A percentile compares a stretch with the other conserved stretches of the same genome.
Conservation (phyloP, 805 yeast species). For the Starmera quercuum region DNA sequence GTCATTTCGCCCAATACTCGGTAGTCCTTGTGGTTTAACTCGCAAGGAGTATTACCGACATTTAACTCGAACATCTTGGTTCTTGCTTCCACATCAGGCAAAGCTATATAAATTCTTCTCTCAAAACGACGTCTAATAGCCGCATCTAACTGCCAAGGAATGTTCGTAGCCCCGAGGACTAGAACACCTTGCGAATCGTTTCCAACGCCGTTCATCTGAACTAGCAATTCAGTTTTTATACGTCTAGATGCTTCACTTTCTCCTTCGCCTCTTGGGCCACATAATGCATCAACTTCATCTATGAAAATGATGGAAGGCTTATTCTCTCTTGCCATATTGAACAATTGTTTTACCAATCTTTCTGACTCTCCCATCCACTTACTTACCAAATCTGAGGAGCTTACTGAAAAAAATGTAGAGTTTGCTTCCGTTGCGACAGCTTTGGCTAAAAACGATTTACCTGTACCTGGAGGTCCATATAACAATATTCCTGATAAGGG, state of each 20-base stretch:
- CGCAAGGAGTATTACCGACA: conserved; percentile 85
- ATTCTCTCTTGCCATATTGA: conserved; percentile 92
- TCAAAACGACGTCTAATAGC: conserved; percentile 97
- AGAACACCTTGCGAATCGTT: conserved; percentile 88
- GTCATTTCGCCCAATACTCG: conserved; percentile 84
- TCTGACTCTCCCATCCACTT: conserved; percentile 99
- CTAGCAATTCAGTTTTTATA: conserved; percentile 90
- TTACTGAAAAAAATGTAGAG: conserved; percentile 91
- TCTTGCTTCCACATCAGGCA: conserved; percentile 92
- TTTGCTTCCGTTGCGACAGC: conserved; percentile 99
- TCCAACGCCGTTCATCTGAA: conserved; percentile 99
- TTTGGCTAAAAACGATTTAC: conserved; percentile 93
- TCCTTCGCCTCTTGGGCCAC: conserved; percentile 98
- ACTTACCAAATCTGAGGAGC: conserved; percentile 92
- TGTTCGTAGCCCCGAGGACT: conserved; percentile 95
- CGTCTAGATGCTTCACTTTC: conserved; percentile 95
- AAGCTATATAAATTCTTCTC: conserved; percentile 86
- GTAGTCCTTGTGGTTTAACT: conserved; percentile 64
- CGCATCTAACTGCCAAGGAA: conserved; percentile 98
- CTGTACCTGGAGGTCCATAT: conserved; percentile 96
- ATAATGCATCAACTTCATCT: conserved; percentile 95
- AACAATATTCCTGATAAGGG: conserved; percentile 87
- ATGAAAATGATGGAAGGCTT: conserved; percentile 94
- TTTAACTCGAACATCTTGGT: conserved; percentile 90
- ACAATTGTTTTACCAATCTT: conserved; percentile 88